Base-by-base conservation (phyloP, 164 flowering plant species). In the Chloranthus sessilifolius region DNA sequence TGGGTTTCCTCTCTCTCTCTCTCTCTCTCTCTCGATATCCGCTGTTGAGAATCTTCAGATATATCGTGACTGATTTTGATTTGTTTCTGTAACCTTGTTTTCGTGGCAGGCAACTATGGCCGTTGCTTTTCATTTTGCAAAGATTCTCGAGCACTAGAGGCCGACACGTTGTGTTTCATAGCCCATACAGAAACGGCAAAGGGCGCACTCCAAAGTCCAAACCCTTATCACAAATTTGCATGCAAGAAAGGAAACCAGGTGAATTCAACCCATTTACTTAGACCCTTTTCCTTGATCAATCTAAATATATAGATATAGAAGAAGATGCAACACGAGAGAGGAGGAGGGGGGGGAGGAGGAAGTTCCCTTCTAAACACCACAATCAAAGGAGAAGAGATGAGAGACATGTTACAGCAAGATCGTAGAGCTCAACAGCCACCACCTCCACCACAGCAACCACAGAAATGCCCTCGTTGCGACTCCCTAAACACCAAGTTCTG, bases 151-250 rank as follows among this genome's bases (percentile, higher is more conserved):
- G 5, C 20, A 34, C 52, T 16, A 35, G 29, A 46, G 30, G 40
- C 11, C 43, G 63, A 62, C 71, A 67, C 71, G 66, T 67, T 46
- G 43, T n/a, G 10, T 33, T 11, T 19, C 49, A 26, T 41, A 44
- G 23, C 42, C 52, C 43, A 44, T 55, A 45, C 52, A 41, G n/a
- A n/a, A n/a, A n/a, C n/a, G n/a, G n/a, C n/a, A n/a, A n/a, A n/a
- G n/a, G n/a, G n/a, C n/a, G 52, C 47, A 26, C 50, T 36, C 35
- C 14, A 49, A 22, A 34, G 20, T 30, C 38, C 29, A 27, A 7
- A 10, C 9, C 22, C 43, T 20, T 37, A 36, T 5, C n/a, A n/a
- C n/a, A n/a, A 38, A 20, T 45, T 54, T 52, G 51, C 64, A 53
- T 46, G 47, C 52, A 22, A n/a, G n/a, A n/a, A n/a, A n/a, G n/a